Base-by-base conservation (phyloP, 257 asterid genomes). In the Nicotiana knightiana region DNA sequence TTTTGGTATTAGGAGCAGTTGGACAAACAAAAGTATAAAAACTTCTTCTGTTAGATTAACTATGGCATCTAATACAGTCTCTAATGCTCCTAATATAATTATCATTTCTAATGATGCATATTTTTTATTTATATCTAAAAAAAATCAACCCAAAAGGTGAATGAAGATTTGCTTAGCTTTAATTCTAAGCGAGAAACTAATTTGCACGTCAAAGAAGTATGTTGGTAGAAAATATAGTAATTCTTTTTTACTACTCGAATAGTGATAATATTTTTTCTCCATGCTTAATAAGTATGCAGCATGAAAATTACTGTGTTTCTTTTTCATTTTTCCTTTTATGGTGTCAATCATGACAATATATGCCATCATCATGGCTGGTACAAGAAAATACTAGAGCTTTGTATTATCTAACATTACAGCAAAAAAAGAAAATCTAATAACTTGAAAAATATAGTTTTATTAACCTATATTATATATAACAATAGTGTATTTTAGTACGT, bases 181-280 rank as follows among this genome's bases (percentile, higher is more conserved):
- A 26, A 67, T 13, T 13, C 35, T 18, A 73, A 81, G 65, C 24
- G 7, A 55, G 35, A 1, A 48, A n/a, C 57, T 30, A 21, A 62
- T 53, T 67, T 83, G 91, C 89, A 88, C 89, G 48, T 43, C 10
- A 78, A 87, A 89, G 85, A 86, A 84, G 79, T 70, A 84, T 87
- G 90, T 24, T 39, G 46, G 24, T 9, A 17, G 9, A 24, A 65
- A 16, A 77, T 8, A 10, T 43, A 43, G 9, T 30, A 30, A 9
- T 33, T 4, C 8, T 21, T 53, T 28, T 70, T 39, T 3, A 39
- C 58, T 35, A 70, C 77, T 70, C 77, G 12, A 70, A 70, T 70
- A n/a, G 58, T 70, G 77, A 39, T 39, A 39, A 10, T 32, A n/a
- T 35, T 79, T 21, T 59, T 71, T 46, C 35, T 66, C 61, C 86